phyloP scores from a whole-genome alignment of 495 filamentous ascomycete genomes.

The Hypoxylon trugodes region DNA sequence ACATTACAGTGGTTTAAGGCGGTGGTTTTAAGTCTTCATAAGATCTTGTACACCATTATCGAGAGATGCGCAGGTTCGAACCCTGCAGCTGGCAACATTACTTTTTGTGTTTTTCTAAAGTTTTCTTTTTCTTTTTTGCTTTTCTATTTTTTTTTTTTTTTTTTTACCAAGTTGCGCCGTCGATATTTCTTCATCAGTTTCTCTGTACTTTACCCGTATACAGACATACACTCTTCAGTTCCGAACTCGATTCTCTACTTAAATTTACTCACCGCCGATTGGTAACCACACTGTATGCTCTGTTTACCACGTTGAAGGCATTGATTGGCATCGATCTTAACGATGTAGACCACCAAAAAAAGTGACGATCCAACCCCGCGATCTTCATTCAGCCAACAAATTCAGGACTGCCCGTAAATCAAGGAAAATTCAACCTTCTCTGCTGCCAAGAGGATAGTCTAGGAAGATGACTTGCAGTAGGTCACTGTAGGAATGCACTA shows the following conservation, averaged over 20 bases:
- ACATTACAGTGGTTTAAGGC: constrained; percentile 32
- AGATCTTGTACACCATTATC: constrained; percentile 39
- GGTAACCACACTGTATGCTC: constrained; percentile 1
- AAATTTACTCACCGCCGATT: background rate
- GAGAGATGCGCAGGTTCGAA: constrained; percentile 42
- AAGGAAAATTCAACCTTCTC: constrained; percentile 11
- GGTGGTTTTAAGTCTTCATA: constrained; percentile 34
- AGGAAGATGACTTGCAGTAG: constrained; percentile 31
- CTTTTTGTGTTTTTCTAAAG: too few relatives aligned
- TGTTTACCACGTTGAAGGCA: constrained; percentile 27
- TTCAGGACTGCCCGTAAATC: constrained; percentile 21
- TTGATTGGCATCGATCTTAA: constrained; percentile 18
- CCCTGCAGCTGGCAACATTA: constrained; percentile 37
- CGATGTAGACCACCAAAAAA: constrained; percentile 15
- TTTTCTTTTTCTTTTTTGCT: constrained; percentile 1
- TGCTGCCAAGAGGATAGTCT: constrained; percentile 7
- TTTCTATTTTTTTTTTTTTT: background rate
- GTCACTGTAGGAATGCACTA: constrained; percentile 3
- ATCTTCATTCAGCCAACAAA: constrained; percentile 7
- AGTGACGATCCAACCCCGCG: constrained; percentile 14
- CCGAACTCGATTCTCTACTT: background rate
- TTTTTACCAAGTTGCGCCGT: background rate
- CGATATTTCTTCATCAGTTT: background rate
- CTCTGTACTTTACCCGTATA: too few relatives aligned
- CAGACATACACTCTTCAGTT: too few relatives aligned